These are phyloP conservation scores for Claviceps fusiformis DNA, from an alignment of 2,329 filamentous ascomycete species.

Conservation along the genomic window DNA sequence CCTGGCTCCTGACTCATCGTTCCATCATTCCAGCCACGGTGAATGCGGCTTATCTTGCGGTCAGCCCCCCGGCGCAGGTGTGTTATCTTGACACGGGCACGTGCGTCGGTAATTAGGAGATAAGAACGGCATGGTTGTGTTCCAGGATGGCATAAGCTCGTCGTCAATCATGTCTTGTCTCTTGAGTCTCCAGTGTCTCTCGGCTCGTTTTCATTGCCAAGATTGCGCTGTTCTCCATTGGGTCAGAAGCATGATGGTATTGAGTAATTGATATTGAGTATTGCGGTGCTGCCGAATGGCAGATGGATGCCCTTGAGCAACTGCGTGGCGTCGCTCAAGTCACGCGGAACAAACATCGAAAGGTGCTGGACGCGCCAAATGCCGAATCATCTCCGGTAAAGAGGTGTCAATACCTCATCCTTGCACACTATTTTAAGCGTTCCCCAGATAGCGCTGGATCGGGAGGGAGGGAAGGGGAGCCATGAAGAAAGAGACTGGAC, in stretches of 20 bases:
- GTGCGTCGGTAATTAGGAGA: neutral
- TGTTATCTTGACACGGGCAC: slow-evolving; percentile 2
- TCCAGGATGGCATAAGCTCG: neutral
- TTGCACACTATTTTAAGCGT: neutral
- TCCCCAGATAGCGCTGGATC: neutral
- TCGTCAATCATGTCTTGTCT: neutral
- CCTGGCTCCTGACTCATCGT: neutral
- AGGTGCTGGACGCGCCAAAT: neutral
- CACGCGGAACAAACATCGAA: neutral
- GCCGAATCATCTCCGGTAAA: slow-evolving; percentile 1
- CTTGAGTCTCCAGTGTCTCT: no score
- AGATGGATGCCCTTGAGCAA: neutral
- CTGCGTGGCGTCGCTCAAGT: neutral
- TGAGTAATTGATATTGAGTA: no score
- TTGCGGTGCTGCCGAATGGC: no score
- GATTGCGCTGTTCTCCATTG: no score
- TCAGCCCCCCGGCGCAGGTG: slow-evolving; percentile 1
- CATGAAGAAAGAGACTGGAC: neutral
- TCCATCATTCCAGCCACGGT: neutral
- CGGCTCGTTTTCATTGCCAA: no score
- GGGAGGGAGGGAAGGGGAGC: no score
- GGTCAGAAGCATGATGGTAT: no score
- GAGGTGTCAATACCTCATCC: no score
- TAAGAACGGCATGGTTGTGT: neutral
- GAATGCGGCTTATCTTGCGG: slow-evolving; percentile 4